phyloP scores from a whole-genome alignment of 768 basidiomycete species.

The Termitomyces sp. region DNA sequence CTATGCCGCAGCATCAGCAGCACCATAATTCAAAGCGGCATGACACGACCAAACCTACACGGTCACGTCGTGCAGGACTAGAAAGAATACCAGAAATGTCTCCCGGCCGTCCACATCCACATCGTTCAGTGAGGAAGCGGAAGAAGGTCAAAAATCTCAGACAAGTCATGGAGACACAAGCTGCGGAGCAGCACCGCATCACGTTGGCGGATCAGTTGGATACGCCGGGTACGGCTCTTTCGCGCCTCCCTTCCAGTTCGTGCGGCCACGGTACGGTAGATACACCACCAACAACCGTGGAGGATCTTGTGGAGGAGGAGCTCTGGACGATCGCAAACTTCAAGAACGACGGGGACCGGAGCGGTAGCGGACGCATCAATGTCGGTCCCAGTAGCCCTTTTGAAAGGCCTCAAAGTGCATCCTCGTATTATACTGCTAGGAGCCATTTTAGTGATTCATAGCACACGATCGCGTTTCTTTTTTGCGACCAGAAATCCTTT shows the following conservation, averaged over 20 bases:
- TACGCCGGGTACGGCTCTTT: not conserved
- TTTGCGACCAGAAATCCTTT: not conserved
- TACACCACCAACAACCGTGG: slow-evolving; percentile 15
- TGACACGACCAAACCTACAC: not conserved
- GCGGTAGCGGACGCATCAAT: not conserved
- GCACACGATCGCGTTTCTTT: not conserved
- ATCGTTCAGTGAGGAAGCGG: slow-evolving; percentile 5
- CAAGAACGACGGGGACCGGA: not conserved
- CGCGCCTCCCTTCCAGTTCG: slow-evolving; percentile 6
- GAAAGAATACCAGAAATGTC: not conserved
- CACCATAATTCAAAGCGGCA: not conserved
- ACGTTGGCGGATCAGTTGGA: not conserved
- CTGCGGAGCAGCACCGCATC: not conserved
- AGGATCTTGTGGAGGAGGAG: slow-evolving; percentile 9
- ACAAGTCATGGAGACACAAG: not conserved
- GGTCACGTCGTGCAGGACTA: not conserved
- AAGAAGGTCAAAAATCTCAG: slow-evolving; percentile 2
- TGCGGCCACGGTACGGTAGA: slow-evolving; percentile 7
- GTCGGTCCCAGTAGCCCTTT: not conserved
- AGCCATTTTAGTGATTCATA: slow-evolving; percentile 21
- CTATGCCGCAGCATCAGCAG: slow-evolving; percentile 8
- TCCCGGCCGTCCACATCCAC: not conserved
- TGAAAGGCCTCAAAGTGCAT: slow-evolving; percentile 25
- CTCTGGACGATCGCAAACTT: not conserved
- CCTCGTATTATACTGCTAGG: slow-evolving; percentile 31